Percentiles rank a stretch among this genome's conserved stretches.
These are phyloP conservation scores for Davidsoniella eucalypti DNA, from an alignment of 2,329 filamentous ascomycete genomes.

Conservation along the genomic window DNA sequence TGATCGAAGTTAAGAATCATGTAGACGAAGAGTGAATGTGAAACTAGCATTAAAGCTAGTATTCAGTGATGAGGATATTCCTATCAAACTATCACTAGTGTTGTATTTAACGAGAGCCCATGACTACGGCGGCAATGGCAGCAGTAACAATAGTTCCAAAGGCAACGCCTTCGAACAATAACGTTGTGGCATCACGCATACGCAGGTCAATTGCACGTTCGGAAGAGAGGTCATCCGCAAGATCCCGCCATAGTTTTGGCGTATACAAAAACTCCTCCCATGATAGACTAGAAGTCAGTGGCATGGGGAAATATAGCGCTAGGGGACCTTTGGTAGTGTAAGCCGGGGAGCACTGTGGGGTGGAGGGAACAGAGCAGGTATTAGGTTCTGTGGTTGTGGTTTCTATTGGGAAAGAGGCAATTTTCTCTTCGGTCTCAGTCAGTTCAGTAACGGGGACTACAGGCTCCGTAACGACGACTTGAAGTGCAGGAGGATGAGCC, in stretches of 20 bases:
- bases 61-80: too few species aligned
- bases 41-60: too few species aligned
- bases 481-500: not conserved
- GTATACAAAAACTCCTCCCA: slow-evolving; percentile 10
- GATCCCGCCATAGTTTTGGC: slow-evolving; percentile 8
- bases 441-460: too few species aligned
- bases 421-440: not conserved
- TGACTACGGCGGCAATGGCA: slow-evolving; percentile 3
- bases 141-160: slow-evolving; percentile 24
- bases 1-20: too few species aligned
- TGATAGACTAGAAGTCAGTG: slow-evolving; percentile 1
- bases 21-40: too few species aligned
- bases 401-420: not conserved
- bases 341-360: slow-evolving; percentile 1
- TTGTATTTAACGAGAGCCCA: not conserved
- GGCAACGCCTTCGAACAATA: slow-evolving; percentile 43
- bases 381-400: not conserved
- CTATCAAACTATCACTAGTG: too few species aligned
- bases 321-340: slow-evolving; percentile 5
- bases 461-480: not conserved
- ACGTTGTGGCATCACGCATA: slow-evolving; percentile 54
- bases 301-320: slow-evolving; percentile 9
- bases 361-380: not conserved
- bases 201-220: slow-evolving; percentile 45
- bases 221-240: slow-evolving; percentile 10